A percentile compares a stretch with the other conserved stretches of the same genome.
These are phyloP conservation scores for Trichoderma pleuroti DNA, from an alignment of 2,329 filamentous ascomycete species.

Conservation along the genomic window DNA sequence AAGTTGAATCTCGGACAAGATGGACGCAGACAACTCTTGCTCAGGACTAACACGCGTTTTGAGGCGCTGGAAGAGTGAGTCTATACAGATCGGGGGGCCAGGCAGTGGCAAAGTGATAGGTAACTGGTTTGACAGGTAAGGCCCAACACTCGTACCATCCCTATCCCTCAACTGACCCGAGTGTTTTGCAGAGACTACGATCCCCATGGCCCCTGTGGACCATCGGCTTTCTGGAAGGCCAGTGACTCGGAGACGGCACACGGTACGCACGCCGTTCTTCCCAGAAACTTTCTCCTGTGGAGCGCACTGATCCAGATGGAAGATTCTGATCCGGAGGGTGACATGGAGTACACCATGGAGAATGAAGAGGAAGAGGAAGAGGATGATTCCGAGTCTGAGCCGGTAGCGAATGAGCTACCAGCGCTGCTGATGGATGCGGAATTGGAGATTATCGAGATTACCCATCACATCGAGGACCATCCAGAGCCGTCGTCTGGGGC, in stretches of 20 bases:
- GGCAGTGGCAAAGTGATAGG: slow-evolving; percentile 61
- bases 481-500: not conserved
- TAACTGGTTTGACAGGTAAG: slow-evolving; percentile 72
- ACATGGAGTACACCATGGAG: slow-evolving; percentile 27
- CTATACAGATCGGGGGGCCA: slow-evolving; percentile 66
- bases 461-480: slow-evolving; percentile 12
- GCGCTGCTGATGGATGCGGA: slow-evolving; percentile 27
- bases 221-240: slow-evolving; percentile 76
- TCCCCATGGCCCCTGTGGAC: slow-evolving; percentile 65
- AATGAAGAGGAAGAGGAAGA: slow-evolving; percentile 32
- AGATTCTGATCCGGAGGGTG: slow-evolving; percentile 26
- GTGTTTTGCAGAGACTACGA: slow-evolving; percentile 56
- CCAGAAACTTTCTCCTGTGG: slow-evolving; percentile 32
- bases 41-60: too few species aligned
- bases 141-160: slow-evolving; percentile 17
- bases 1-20: too few species aligned
- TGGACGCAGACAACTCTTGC: too few species aligned
- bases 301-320: slow-evolving; percentile 26
- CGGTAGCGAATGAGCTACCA: slow-evolving; percentile 26
- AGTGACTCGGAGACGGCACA: slow-evolving; percentile 42
- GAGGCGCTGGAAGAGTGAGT: slow-evolving; percentile 74
- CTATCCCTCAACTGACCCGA: not conserved
- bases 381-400: slow-evolving; percentile 28
- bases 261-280: slow-evolving; percentile 24
- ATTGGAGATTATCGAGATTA: slow-evolving; percentile 22